Conservation (phyloP, 371 early-diverging fungal species). For the Choanephora cucurbitarum region DNA sequence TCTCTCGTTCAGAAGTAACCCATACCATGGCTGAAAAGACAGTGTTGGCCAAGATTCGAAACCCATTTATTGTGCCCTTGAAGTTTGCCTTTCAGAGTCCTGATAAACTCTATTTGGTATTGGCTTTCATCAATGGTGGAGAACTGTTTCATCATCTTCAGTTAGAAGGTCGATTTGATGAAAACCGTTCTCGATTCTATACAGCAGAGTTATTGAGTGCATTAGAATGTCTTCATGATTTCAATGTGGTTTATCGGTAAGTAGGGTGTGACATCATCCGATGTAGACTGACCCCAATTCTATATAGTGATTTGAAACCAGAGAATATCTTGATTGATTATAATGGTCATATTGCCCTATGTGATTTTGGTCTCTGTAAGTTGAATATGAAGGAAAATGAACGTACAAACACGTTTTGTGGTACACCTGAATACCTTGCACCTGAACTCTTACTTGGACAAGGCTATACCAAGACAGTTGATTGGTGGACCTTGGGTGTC, state of each 20-base stretch:
- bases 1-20: conserved; percentile 87
- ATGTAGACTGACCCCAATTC: conserved; percentile 63
- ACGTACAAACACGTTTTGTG: conserved; percentile 87
- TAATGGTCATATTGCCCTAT: conserved; percentile 95
- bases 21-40: conserved; percentile 87
- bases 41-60: conserved; percentile 77
- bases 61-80: conserved; percentile 90
- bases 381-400: conserved; percentile 79
- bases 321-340: conserved; percentile 86
- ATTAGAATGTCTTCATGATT: conserved; percentile 71
- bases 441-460: conserved; percentile 97
- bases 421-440: conserved; percentile 96
- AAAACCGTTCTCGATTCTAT: conserved; percentile 68
- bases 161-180: conserved; percentile 63
- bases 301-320: conserved; percentile 96
- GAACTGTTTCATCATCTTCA: conserved; percentile 82
- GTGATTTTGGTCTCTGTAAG: conserved; percentile 99
- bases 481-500: conserved; percentile 98
- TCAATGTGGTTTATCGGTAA: conserved; percentile 51
- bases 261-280: conserved; percentile 25
- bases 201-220: conserved; percentile 75
- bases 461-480: conserved; percentile 95
- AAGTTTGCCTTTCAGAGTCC: conserved; percentile 89
- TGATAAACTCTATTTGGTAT: conserved; percentile 87
- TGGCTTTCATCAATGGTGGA: conserved; percentile 97